Conservation (phyloP, 768 basidiomycete genomes). For the Pholiota molesta region DNA sequence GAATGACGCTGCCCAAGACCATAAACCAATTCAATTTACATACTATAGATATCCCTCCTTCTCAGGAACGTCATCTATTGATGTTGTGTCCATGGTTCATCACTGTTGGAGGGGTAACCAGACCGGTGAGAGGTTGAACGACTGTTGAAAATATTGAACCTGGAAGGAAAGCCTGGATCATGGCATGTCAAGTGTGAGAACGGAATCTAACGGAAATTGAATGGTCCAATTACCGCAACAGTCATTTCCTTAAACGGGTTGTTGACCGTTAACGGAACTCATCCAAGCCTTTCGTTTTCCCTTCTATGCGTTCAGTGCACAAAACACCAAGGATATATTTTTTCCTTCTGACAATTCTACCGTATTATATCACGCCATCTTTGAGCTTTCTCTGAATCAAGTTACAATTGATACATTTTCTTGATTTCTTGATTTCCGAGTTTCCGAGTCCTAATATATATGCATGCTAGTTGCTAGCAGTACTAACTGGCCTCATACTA, state of each 20-base stretch:
- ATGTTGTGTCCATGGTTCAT: conserved; percentile 7
- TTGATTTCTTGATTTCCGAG: too few relatives aligned
- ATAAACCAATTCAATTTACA: background rate
- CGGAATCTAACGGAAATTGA: background rate
- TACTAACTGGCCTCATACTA: too few relatives aligned
- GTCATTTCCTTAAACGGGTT: background rate
- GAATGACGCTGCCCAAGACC: background rate
- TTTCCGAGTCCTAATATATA: too few relatives aligned
- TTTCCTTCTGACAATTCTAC: too few relatives aligned
- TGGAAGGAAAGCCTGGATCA: background rate
- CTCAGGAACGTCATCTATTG: background rate
- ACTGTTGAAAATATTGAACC: background rate
- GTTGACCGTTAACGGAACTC: background rate
- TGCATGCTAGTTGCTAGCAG: too few relatives aligned
- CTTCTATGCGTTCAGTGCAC: too few relatives aligned
- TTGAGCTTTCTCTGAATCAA: too few relatives aligned
- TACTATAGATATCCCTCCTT: conserved; percentile 16
- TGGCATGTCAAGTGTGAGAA: conserved; percentile 10
- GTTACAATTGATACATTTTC: too few relatives aligned
- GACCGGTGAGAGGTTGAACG: background rate
- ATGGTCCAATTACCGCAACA: background rate
- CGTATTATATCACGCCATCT: too few relatives aligned
- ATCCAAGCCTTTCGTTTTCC: too few relatives aligned
- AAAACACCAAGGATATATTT: too few relatives aligned
- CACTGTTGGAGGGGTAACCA: background rate